Evolutionary conservation across 179 eudicot species (phyloP).

Genomic region (Silene noctiflora): DNA sequence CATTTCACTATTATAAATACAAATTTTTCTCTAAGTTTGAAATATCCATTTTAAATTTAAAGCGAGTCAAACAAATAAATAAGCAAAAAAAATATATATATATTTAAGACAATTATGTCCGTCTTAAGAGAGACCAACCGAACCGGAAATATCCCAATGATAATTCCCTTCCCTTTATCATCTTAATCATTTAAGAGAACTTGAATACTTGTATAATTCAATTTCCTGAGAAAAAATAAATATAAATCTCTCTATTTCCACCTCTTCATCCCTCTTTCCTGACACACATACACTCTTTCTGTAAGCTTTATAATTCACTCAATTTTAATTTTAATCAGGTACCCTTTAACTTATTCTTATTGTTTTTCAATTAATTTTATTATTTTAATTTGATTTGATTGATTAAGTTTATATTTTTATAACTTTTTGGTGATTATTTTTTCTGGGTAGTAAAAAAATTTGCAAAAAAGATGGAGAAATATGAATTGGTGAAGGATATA

Average conservation of each 20-base stretch:
- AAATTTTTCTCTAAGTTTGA: too few species aligned
- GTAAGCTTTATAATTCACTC: neutral
- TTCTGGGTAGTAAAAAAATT: neutral
- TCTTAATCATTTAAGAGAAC: too few species aligned
- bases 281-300: neutral
- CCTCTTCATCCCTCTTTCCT: constrained; percentile 5
- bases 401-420: neutral
- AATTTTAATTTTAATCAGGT: neutral
- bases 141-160: too few species aligned
- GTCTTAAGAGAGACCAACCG: too few species aligned
- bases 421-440: neutral
- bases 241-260: neutral
- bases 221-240: neutral
- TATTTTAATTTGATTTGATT: neutral
- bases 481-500: constrained; percentile 41
- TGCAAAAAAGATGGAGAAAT: constrained; percentile 32
- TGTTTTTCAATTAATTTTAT: neutral
- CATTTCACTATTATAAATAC: too few species aligned
- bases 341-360: neutral
- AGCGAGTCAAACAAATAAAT: too few species aligned
- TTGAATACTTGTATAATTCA: too few species aligned
- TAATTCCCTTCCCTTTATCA: too few species aligned
- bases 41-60: too few species aligned
- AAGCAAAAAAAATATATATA: too few species aligned
- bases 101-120: too few species aligned